Conservation (phyloP, 768 basidiomycete species). For the Obba rivulosa region DNA sequence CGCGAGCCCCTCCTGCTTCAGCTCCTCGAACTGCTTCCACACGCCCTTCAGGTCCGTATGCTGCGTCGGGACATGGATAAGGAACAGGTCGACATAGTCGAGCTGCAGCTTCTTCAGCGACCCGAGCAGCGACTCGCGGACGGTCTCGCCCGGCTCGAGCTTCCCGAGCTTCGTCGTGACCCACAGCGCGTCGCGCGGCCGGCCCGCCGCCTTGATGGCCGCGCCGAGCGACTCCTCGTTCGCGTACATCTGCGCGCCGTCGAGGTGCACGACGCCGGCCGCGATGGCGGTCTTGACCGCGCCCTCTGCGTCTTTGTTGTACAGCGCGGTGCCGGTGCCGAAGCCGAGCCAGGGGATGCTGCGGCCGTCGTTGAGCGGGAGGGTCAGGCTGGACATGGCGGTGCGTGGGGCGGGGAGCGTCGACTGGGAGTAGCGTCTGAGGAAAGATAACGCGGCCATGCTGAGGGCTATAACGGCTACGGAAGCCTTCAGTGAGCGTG, state of each 20-base stretch:
- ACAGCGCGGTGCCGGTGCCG: constrained; percentile 34
- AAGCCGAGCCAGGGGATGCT: constrained; percentile 33
- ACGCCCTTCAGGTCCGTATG: constrained; percentile 25
- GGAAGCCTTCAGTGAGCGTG: constrained; percentile 12
- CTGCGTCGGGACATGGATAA: constrained; percentile 36
- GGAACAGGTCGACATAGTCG: constrained; percentile 38
- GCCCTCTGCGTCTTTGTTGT: constrained; percentile 22
- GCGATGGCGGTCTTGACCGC: constrained; percentile 25
- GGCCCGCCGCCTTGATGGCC: constrained; percentile 28
- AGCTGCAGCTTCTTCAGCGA: constrained; percentile 37
- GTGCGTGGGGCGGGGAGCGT: background rate
- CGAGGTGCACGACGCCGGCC: constrained; percentile 34
- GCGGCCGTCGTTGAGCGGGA: constrained; percentile 32
- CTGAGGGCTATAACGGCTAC: constrained; percentile 9
- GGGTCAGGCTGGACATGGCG: constrained; percentile 20
- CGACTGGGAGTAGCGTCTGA: constrained; percentile 6
- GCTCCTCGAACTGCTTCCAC: constrained; percentile 39
- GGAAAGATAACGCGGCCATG: constrained; percentile 8
- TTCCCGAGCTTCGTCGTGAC: constrained; percentile 37
- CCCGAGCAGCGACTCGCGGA: constrained; percentile 30
- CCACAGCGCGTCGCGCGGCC: constrained; percentile 34
- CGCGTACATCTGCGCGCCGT: constrained; percentile 32
- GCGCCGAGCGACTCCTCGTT: constrained; percentile 35
- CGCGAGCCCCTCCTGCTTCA: constrained; percentile 35
- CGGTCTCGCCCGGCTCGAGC: constrained; percentile 27